Evolutionary conservation across 2,329 filamentous ascomycete species (phyloP), one percentile per base, ranked within the genome.

Genomic region (Septoria petroselini): DNA sequence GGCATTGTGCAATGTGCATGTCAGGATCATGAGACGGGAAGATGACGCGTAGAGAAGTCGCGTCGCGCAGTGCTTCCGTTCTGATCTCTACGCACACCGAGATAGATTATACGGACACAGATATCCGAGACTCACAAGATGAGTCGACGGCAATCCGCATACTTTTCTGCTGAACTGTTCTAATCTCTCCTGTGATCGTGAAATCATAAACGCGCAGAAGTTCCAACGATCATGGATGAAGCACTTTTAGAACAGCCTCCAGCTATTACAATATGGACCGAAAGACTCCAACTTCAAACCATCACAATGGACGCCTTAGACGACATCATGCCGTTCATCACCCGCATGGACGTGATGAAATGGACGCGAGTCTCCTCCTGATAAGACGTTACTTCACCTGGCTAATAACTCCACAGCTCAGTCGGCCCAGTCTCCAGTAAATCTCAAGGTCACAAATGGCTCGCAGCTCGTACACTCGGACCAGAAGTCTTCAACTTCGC

Each of bases 291-390:
- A 8, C 47, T 60, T 34, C 54, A 51, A 12, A 60, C 58, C 4
- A 23, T 57, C 9, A 39, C 42, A 7, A 60, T 60, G 58, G 38
- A 27, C 23, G 58, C 58, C 33, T 39, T 60, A n/a, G 48, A 53
- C 18, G 51, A 43, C 3, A 42, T 60, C 9, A 56, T 80, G 54
- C 66, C 67, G 17, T 69, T 87, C 45, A 79, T 83, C 18, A 71
- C 70, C 11, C 73, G 83, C 62, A 73, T 75, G 3, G 80, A 83
- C 57, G 79, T 83, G 39, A 86, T 87, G 84, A 65, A 66, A 47
- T 83, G 76, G 73, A 82, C 82, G 45, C 55, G 75, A 73, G 50
- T 39, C 2, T 11, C 1, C 23, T 27, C 23, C 9, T 27, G 5
- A 27, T 27, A 9, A 27, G 5, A 27, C 23, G n/a, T n/a, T n/a